Percentiles rank a stretch among this genome's conserved stretches.
Evolutionary conservation across 495 filamentous ascomycete genomes (phyloP).

Genomic region (Penicillium parvum): DNA sequence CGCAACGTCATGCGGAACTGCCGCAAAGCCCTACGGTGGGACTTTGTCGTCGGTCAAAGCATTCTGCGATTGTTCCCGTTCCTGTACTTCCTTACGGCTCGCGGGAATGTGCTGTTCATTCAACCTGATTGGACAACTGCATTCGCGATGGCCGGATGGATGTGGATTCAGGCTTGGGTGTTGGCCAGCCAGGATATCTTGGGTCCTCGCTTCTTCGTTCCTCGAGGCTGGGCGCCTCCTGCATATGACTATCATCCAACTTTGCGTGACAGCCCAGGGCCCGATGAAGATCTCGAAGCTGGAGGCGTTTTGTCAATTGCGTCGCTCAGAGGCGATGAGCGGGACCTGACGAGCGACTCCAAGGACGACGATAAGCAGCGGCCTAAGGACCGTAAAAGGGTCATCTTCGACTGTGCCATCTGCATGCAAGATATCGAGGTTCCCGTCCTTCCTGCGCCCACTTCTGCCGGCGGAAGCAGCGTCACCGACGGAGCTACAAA

Average conservation of each 20-base stretch:
- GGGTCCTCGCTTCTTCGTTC: slow-evolving; percentile 77
- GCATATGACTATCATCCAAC: slow-evolving; percentile 96
- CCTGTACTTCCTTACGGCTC: slow-evolving; percentile 70
- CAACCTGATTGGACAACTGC: slow-evolving; percentile 62
- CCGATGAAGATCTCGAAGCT: slow-evolving; percentile 64
- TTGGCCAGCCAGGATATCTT: slow-evolving; percentile 75
- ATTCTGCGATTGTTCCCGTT: slow-evolving; percentile 71
- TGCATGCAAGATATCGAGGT: slow-evolving; percentile 90
- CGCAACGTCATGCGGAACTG: slow-evolving; percentile 89
- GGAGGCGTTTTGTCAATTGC: slow-evolving; percentile 70
- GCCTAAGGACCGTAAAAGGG: slow-evolving; percentile 48
- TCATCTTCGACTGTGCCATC: slow-evolving; percentile 85
- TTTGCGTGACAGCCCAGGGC: slow-evolving; percentile 56
- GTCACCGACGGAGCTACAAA: slow-evolving; percentile 59
- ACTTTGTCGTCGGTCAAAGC: slow-evolving; percentile 82
- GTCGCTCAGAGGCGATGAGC: slow-evolving; percentile 42
- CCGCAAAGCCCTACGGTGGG: slow-evolving; percentile 80
- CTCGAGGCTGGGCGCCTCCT: slow-evolving; percentile 64
- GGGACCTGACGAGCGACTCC: slow-evolving; percentile 35
- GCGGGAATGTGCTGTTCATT: slow-evolving; percentile 76
- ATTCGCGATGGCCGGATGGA: slow-evolving; percentile 64
- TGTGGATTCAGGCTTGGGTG: slow-evolving; percentile 86
- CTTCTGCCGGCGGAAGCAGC: slow-evolving; percentile 41
- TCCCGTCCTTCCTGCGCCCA: slow-evolving; percentile 62
- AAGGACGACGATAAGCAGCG: slow-evolving; percentile 37